phyloP scores from a whole-genome alignment of 1,139 yeast genomes.

The Yamadazyma songkhlaensis region DNA sequence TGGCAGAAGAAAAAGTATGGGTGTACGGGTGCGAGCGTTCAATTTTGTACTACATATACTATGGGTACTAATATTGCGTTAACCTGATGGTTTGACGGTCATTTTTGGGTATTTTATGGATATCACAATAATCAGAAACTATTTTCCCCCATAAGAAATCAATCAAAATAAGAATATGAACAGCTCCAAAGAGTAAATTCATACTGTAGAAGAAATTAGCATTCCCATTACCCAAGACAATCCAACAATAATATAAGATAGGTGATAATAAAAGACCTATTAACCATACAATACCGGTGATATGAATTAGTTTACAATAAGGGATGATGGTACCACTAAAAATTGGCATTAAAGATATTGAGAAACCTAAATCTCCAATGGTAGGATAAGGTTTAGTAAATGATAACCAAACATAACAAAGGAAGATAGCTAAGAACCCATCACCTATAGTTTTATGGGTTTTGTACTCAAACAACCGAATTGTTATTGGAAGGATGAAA shows the following conservation, averaged over 20 bases:
- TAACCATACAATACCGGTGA: conserved; percentile 38
- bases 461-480: conserved; percentile 50
- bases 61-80: conserved; percentile 27
- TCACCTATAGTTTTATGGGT: conserved; percentile 24
- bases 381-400: conserved; percentile 86
- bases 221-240: conserved; percentile 90
- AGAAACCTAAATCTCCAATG: conserved; percentile 77
- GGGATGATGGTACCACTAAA: conserved; percentile 43
- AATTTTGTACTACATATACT: not conserved
- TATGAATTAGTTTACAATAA: conserved; percentile 31
- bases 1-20: conserved; percentile 13
- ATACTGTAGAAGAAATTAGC: conserved; percentile 95
- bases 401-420: conserved; percentile 63
- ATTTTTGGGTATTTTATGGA: conserved; percentile 20
- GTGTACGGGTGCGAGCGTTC: conserved; percentile 4
- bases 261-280: conserved; percentile 61
- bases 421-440: conserved; percentile 65
- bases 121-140: conserved; percentile 65
- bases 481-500: conserved; percentile 70
- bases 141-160: conserved; percentile 85
- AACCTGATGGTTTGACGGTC: conserved; percentile 26
- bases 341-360: conserved; percentile 57
- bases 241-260: conserved; percentile 92
- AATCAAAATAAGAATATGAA: conserved; percentile 63
- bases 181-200: conserved; percentile 75